Evolutionary conservation across 148 eudicot genomes (phyloP).

Genomic region (Rhododendron kiyosumense): DNA sequence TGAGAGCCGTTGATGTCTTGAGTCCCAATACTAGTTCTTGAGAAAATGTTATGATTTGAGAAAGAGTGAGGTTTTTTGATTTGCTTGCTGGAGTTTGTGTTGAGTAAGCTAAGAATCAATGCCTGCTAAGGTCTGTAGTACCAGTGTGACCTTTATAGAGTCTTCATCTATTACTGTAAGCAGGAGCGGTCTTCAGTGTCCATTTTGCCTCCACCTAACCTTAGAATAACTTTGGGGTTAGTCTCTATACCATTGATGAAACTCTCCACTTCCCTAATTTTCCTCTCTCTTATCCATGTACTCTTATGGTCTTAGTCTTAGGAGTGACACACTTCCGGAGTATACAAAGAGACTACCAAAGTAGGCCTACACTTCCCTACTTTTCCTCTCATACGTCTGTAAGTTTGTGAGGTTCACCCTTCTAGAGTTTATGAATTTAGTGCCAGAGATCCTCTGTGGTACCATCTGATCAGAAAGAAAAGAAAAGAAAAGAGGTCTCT

Average conservation of each 20-base stretch:
- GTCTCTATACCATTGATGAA: neutral
- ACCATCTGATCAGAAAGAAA: neutral
- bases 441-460: neutral
- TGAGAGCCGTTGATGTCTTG: neutral
- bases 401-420: neutral
- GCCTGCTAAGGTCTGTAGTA: neutral
- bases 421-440: neutral
- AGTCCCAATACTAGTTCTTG: neutral
- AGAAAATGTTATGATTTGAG: neutral
- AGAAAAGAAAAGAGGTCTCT: neutral
- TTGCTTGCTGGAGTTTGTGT: neutral
- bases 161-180: neutral
- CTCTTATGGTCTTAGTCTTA: neutral
- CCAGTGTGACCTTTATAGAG: neutral
- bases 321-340: neutral
- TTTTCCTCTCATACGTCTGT: neutral
- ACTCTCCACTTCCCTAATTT: neutral
- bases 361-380: neutral
- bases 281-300: neutral
- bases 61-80: neutral
- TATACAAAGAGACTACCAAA: neutral
- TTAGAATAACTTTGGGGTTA: neutral
- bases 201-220: neutral
- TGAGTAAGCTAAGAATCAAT: neutral
- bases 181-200: neutral